A percentile compares a stretch with the other conserved stretches of the same genome.
These are phyloP conservation scores for Erodium moschatum DNA, from an alignment of 441 rosid genomes.

Conservation along the genomic window DNA sequence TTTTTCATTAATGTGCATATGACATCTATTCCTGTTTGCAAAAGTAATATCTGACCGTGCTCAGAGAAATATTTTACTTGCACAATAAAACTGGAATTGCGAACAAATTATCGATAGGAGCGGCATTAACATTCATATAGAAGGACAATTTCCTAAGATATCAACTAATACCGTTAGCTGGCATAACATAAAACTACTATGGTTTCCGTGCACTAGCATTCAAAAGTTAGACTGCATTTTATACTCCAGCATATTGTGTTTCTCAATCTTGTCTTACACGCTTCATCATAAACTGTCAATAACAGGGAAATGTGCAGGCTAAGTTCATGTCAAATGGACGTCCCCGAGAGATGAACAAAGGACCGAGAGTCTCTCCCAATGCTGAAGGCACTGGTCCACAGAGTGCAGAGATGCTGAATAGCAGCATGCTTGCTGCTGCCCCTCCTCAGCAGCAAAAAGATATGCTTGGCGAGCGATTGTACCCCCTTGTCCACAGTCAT, in stretches of 20 bases:
- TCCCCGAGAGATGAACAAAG: slow-evolving; percentile 29
- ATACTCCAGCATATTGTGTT: no score
- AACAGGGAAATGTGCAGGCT: slow-evolving; percentile 16
- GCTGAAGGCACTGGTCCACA: slow-evolving; percentile 21
- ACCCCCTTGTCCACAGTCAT: slow-evolving; percentile 54
- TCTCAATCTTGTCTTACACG: background rate
- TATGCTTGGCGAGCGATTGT: slow-evolving; percentile 51
- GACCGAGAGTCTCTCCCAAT: slow-evolving; percentile 24
- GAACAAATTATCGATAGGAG: background rate
- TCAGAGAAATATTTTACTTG: no score
- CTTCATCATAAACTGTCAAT: background rate
- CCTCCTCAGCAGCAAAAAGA: slow-evolving; percentile 52
- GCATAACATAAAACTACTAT: background rate
- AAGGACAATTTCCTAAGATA: background rate
- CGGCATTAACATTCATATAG: background rate
- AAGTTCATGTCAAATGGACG: slow-evolving; percentile 42
- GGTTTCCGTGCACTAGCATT: background rate
- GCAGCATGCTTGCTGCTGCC: slow-evolving; percentile 54
- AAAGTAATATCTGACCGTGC: no score
- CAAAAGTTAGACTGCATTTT: background rate
- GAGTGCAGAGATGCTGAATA: slow-evolving; percentile 36
- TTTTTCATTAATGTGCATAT: no score
- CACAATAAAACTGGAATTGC: background rate
- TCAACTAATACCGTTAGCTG: background rate
- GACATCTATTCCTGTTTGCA: background rate